These are phyloP conservation scores for Fusarium albidum DNA, from an alignment of 2,329 filamentous ascomycete species.

Conservation along the genomic window DNA sequence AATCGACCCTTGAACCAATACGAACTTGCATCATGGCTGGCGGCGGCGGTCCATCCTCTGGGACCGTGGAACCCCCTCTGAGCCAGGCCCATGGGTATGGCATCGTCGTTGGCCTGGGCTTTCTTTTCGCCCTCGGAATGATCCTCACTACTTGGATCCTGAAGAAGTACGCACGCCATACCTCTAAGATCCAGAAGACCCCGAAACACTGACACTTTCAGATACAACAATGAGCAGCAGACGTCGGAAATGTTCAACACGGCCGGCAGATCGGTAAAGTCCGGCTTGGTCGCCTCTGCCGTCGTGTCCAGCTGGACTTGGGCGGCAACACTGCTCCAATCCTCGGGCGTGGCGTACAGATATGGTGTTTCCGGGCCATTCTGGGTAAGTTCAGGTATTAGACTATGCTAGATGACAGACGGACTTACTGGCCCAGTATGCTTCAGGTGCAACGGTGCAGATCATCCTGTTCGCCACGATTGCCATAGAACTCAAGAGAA, in stretches of 20 bases:
- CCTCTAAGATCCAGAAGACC: constrained; percentile 5
- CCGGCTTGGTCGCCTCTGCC: constrained; percentile 84
- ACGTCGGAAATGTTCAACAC: constrained; percentile 95
- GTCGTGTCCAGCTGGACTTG: constrained; percentile 96
- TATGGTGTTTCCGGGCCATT: constrained; percentile 73
- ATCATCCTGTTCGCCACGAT: constrained; percentile 90
- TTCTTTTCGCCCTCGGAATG: constrained; percentile 79
- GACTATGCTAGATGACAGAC: too few species aligned
- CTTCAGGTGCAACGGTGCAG: constrained; percentile 76
- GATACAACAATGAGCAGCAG: constrained; percentile 73
- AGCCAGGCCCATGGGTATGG: constrained; percentile 78
- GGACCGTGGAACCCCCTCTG: constrained; percentile 45
- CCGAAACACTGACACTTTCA: constrained; percentile 28
- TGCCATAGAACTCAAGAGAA: constrained; percentile 87
- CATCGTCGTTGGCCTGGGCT: constrained; percentile 77
- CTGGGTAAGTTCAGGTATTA: constrained; percentile 54
- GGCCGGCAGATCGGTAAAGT: constrained; percentile 87
- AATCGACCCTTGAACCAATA: too few species aligned
- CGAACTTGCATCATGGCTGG: constrained; percentile 23
- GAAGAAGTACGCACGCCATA: constrained; percentile 12
- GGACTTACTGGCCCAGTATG: too few species aligned
- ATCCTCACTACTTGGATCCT: constrained; percentile 29
- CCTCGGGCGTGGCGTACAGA: constrained; percentile 81
- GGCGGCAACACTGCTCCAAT: constrained; percentile 85
- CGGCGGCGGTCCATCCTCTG: constrained; percentile 28